Base-by-base conservation (phyloP, 805 yeast species). In the Schwanniomyces pseudopolymorphus region DNA sequence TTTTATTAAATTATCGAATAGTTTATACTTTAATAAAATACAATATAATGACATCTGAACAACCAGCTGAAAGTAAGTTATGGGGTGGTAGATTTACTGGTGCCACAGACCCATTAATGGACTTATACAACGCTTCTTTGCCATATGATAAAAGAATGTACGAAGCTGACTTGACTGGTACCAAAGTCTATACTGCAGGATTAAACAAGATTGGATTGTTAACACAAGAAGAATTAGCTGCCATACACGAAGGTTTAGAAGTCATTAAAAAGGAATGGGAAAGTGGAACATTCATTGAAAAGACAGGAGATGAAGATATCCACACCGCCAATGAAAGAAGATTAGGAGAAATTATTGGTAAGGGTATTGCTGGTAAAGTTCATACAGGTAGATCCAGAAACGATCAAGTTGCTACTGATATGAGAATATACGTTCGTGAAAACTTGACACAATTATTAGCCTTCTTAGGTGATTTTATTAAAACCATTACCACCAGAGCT, bases 21-120 rank as follows among this genome's bases (percentile, higher is more conserved):
- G 17, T 39, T 21, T 21, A 16, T 6, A 22, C 16, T 3, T 2
- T 38, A 7, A 31, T 31, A 11, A 17, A 14, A 31, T 14, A 17
- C 8, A 20, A 11, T 39, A 51, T 49, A 28, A 71, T 68, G 73
- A 48, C 67, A 36, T 28, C 49, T 19, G 64, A 65, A 43, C 66
- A 78, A 56, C 83, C 84, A 54, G 70, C 84, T 24, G 90, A 85
- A 69, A 77, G 74, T 58, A 91, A 84, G 67, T 75, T 92, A 54
- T 92, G 99, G 99, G 99, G 99, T 59, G 99, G 98, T 59, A 82
- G 99, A 69, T 92, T 92, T 72, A 92, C 97, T 50, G 98, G 96
- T 3, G 92, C 92, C 52, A 84, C 96, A 24, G 99, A 94, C 60
- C 99, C 99, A 3, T 74, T 94, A 61, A 94, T 94, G 99, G 95